These are phyloP conservation scores for Myriosclerotinia curreyana DNA, from an alignment of 2,329 filamentous ascomycete genomes.

Conservation along the genomic window DNA sequence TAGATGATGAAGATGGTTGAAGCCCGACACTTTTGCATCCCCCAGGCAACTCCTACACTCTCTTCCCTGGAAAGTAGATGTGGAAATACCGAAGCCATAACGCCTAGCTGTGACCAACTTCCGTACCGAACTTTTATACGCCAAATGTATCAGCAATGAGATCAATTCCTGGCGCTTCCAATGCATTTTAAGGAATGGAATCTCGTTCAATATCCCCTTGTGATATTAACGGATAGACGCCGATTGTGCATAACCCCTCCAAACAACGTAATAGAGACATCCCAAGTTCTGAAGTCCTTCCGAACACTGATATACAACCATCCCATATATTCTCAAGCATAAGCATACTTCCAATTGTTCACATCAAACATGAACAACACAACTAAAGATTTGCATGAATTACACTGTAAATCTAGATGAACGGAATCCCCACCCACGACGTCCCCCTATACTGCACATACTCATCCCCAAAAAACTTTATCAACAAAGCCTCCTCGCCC, in stretches of 20 bases:
- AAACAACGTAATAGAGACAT: not conserved
- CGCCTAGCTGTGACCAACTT: not conserved
- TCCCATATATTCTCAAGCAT: not conserved
- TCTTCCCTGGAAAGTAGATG: not conserved
- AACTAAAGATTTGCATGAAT: not conserved
- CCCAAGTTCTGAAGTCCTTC: not conserved
- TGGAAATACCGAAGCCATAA: not conserved
- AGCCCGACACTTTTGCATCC: not conserved
- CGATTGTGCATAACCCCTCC: not conserved
- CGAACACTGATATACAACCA: not conserved
- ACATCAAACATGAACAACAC: not conserved
- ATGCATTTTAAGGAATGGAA: not conserved
- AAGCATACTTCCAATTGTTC: not conserved
- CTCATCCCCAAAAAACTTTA: constrained; percentile 79
- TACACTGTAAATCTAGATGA: constrained; percentile 49
- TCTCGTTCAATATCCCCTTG: not conserved
- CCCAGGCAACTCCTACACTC: no score
- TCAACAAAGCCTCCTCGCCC: constrained; percentile 75
- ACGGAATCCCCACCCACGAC: constrained; percentile 78
- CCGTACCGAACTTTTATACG: not conserved
- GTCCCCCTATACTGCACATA: constrained; percentile 70
- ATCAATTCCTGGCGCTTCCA: no score
- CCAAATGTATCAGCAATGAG: not conserved
- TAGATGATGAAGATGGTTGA: not conserved
- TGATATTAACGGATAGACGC: not conserved